Evolutionary conservation across 352 stramenopile species (phyloP), one percentile per base, ranked within the genome.

Genomic region (Phytopythium cucurbitacearum): DNA sequence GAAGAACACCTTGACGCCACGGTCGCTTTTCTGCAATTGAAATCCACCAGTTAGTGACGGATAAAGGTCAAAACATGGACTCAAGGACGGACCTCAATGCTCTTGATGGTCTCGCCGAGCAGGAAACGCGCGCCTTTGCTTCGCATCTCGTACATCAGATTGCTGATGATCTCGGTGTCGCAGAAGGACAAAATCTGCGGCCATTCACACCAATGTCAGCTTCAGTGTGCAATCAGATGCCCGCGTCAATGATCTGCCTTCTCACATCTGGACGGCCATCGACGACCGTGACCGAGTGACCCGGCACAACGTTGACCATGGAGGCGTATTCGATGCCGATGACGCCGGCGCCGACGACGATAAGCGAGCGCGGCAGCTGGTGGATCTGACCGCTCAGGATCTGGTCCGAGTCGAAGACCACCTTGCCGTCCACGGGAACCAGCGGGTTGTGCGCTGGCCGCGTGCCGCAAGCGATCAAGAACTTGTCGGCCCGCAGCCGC

Each of bases 271-370:
- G 66, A 2, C 84, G 77, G 6, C 78, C 76, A 40, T 96, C 87
- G 34, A 96, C 84, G 15, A 96, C 82, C 13, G 84, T 96, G 50
- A 96, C 87, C 35, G 75, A 83, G 43, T 90, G 88, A 3, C 87
- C 87, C 7, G 84, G 86, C 15, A 96, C 64, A 37, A 96, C 81
- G 56, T 92, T 95, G 32, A 96, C 67, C 85, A 96, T 96, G 43
- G 79, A 91, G 13, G 87, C 87, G 68, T 96, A 96, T 64, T 96
- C 87, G 71, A 96, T 96, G 58, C 87, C 87, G 38, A 96, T 94
- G 44, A 96, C 87, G 7, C 87, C 87, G 3, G 87, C 87, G 33
- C 87, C 87, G 9, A 91, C 65, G 21, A 94, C 83, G 42, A 94
- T 90, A 43, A 90, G 76, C 53, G 76, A 89, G 52, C 77, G 78